phyloP scores from a whole-genome alignment of 108 stramenopile genomes.

The Heterococcus sp. region DNA sequence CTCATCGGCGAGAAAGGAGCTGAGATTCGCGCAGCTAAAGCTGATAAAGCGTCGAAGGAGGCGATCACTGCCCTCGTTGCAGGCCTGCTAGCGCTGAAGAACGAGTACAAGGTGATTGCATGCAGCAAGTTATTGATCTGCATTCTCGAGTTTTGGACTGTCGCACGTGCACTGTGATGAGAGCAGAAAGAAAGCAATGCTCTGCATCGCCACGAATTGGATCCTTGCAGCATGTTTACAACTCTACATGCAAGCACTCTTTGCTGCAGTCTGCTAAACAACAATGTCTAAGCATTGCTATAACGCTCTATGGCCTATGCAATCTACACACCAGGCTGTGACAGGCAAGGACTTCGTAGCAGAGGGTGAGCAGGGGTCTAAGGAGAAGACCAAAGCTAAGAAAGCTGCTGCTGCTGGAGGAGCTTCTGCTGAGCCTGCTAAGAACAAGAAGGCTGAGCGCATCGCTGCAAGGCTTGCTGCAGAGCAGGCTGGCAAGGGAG shows the following conservation, averaged over 20 bases:
- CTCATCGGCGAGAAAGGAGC: conserved; percentile 75
- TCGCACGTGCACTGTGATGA: neutral
- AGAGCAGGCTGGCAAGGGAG: too few species aligned
- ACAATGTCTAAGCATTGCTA: neutral
- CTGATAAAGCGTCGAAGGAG: conserved; percentile 67
- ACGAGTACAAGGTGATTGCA: conserved; percentile 14
- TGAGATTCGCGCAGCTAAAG: conserved; percentile 73
- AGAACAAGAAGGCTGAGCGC: conserved; percentile 19
- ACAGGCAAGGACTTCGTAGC: conserved; percentile 18
- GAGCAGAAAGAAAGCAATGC: neutral
- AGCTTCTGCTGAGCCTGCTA: neutral
- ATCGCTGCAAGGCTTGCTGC: too few species aligned
- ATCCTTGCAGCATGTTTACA: too few species aligned
- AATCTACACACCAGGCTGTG: neutral
- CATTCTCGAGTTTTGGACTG: neutral
- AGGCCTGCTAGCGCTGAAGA: conserved; percentile 72
- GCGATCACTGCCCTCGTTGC: conserved; percentile 70
- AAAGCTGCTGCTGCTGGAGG: conserved; percentile 19
- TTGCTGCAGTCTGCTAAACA: too few species aligned
- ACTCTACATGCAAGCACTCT: too few species aligned
- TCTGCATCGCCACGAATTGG: too few species aligned
- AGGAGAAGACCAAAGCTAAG: conserved; percentile 42
- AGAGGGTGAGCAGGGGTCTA: conserved; percentile 33
- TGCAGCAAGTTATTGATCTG: neutral
- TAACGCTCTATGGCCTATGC: neutral